These are phyloP conservation scores for Pythium scleroteichum DNA, from an alignment of 352 stramenopile species.

Conservation along the genomic window DNA sequence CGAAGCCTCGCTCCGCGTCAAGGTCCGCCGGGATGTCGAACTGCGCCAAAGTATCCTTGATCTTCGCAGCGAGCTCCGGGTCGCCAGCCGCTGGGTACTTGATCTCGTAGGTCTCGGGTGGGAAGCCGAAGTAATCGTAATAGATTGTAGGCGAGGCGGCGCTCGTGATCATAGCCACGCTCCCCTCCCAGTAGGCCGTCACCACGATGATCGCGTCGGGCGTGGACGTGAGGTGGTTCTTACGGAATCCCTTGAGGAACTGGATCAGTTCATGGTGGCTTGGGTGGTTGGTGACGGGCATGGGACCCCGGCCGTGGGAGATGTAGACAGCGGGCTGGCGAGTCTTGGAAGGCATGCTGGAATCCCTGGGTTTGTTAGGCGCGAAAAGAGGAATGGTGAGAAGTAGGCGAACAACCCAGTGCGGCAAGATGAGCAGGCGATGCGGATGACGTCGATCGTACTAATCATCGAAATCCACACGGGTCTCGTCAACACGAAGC, in stretches of 20 bases:
- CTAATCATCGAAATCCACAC: too few relatives aligned
- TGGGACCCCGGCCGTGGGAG: slow-evolving; percentile 52
- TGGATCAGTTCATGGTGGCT: slow-evolving; percentile 35
- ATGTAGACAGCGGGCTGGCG: slow-evolving; percentile 16
- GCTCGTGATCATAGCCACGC: slow-evolving; percentile 42
- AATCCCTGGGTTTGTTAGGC: too few relatives aligned
- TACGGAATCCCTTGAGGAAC: slow-evolving; percentile 42
- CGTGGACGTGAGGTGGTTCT: slow-evolving; percentile 19
- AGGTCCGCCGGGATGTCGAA: slow-evolving; percentile 50
- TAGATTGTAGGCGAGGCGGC: slow-evolving; percentile 55
- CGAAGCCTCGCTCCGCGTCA: slow-evolving; percentile 65
- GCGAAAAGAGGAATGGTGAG: too few relatives aligned
- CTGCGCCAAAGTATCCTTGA: slow-evolving; percentile 56
- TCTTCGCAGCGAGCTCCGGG: slow-evolving; percentile 57
- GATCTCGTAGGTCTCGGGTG: slow-evolving; percentile 78
- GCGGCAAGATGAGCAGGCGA: too few relatives aligned
- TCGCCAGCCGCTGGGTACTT: slow-evolving; percentile 75
- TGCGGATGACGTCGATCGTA: too few relatives aligned
- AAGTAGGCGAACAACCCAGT: too few relatives aligned
- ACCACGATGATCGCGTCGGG: slow-evolving; percentile 79
- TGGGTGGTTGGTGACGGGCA: slow-evolving; percentile 56
- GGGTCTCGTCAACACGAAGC: too few relatives aligned
- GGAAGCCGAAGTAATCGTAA: slow-evolving; percentile 92
- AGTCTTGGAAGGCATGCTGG: not conserved
- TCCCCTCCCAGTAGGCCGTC: slow-evolving; percentile 79